Evolutionary conservation across 441 rosid genomes (phyloP).

Genomic region (Populus hybrid): DNA sequence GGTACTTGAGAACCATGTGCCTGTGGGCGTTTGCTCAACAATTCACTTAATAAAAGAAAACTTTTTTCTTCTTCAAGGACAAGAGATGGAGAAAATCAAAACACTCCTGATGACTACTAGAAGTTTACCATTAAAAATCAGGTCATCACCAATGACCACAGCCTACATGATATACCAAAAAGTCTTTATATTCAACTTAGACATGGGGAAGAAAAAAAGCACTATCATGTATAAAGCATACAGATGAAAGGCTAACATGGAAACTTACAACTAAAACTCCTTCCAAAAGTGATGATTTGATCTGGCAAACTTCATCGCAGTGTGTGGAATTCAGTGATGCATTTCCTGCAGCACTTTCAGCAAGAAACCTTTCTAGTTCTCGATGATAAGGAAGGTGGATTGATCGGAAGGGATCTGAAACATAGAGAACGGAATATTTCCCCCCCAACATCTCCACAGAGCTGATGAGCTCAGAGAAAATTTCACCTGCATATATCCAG

Average conservation of each 20-base stretch:
- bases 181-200: background rate
- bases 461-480: conserved; percentile 59
- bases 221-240: background rate
- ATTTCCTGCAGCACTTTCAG: conserved; percentile 52
- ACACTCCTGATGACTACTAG: background rate
- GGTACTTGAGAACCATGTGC: background rate
- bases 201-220: background rate
- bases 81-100: background rate
- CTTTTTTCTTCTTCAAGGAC: background rate
- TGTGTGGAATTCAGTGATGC: conserved; percentile 30
- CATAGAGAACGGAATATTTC: conserved; percentile 73
- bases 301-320: conserved; percentile 80
- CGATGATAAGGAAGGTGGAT: conserved; percentile 52
- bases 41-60: background rate
- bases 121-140: background rate
- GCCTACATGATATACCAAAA: background rate
- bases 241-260: conserved; percentile 13
- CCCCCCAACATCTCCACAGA: conserved; percentile 62
- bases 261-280: conserved; percentile 84
- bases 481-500: conserved; percentile 48
- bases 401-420: conserved; percentile 64
- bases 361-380: conserved; percentile 74
- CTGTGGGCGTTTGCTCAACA: background rate
- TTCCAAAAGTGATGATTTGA: conserved; percentile 84
- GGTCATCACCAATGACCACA: background rate